Evolutionary conservation across 1,139 yeast species (phyloP), one percentile per base, ranked within the genome.

Genomic region (Magnusiomyces suaveolens): DNA sequence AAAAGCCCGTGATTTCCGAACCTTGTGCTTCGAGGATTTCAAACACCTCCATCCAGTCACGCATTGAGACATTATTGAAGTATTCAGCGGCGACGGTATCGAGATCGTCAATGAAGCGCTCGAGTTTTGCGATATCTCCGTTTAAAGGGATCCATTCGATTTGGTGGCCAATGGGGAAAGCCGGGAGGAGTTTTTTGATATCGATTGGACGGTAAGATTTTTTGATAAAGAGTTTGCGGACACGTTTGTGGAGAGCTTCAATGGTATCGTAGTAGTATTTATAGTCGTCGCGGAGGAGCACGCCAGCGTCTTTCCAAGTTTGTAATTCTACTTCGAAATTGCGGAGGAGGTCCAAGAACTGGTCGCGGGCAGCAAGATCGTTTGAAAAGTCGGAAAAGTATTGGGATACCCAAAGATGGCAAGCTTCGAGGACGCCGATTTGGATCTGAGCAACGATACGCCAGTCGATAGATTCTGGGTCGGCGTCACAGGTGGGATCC

Each of bases 31-130:
- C 97, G 54, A 92, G 70, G 1, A 83, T 72, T 64, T 88, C 94
- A 66, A 80, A 86, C 6, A 83, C 78, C 56, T 78, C 78, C 58
- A 88, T 75, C 97, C 97, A 92, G 64, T 90, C 96, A 57, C 79
- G 81, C 20, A 82, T 68, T 38, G 81, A 76, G 26, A 87, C 79
- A 24, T 82, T 78, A 36, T 73, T 74, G 64, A 85, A 82, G 49
- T 84, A 76, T 2, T 79, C 78, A 1, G 80, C 75, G 46, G 86
- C 77, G 10, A 87, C 72, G 41, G 75, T 72, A 68, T 92, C 92
- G 58, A 90, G 69, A 53, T 78, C 78, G 57, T 78, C 79, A 38
- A 88, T 73, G 67, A 86, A 80, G 60, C 75, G 70, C 61, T 81
- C 83, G 64, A 84, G 56, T 16, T 62, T 59, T 14, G 57, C 60